A percentile compares a stretch with the other conserved stretches of the same genome.
Conservation (phyloP, 495 filamentous ascomycete species). For the Filosporella fistucella region DNA sequence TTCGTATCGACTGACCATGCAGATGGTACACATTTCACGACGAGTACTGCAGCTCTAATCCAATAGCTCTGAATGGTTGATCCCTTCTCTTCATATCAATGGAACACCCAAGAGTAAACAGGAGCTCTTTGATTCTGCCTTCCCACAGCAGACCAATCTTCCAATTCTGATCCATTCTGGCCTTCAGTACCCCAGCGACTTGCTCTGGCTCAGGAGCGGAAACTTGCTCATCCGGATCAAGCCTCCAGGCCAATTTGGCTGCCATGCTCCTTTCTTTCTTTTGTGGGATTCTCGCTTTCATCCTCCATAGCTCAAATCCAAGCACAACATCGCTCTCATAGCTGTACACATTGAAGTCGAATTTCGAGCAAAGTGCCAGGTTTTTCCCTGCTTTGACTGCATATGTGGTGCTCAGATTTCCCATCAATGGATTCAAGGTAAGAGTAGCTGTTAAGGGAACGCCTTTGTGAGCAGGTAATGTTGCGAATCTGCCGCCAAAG, state of each 20-base stretch:
- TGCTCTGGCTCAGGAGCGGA: conserved; percentile 45
- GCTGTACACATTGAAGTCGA: conserved; percentile 97
- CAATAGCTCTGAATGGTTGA: conserved; percentile 68
- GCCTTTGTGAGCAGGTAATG: conserved; percentile 78
- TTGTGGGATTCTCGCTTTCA: conserved; percentile 28
- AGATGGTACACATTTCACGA: conserved; percentile 61
- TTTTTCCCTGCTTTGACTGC: conserved; percentile 78
- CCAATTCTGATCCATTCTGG: conserved; percentile 79
- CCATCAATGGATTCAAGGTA: conserved; percentile 89
- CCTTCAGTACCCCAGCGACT: conserved; percentile 84
- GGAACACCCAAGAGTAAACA: conserved; percentile 83
- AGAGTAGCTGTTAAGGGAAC: conserved; percentile 89
- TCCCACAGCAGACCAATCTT: conserved; percentile 88
- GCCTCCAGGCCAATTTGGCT: conserved; percentile 50
- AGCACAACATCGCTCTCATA: conserved; percentile 93
- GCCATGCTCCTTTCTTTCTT: conserved; percentile 43
- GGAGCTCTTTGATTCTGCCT: conserved; percentile 83
- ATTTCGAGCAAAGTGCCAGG: conserved; percentile 78
- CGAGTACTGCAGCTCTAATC: conserved; percentile 87
- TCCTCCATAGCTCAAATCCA: conserved; percentile 85
- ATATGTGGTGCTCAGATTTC: conserved; percentile 84
- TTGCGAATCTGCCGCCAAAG: conserved; percentile 81
- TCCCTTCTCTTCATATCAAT: conserved; percentile 69
- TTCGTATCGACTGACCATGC: too few relatives aligned
- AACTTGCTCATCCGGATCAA: conserved; percentile 28